A percentile compares a stretch with the other conserved stretches of the same genome.
phyloP scores from a whole-genome alignment of 768 basidiomycete species.

The Tremella mesenterica region DNA sequence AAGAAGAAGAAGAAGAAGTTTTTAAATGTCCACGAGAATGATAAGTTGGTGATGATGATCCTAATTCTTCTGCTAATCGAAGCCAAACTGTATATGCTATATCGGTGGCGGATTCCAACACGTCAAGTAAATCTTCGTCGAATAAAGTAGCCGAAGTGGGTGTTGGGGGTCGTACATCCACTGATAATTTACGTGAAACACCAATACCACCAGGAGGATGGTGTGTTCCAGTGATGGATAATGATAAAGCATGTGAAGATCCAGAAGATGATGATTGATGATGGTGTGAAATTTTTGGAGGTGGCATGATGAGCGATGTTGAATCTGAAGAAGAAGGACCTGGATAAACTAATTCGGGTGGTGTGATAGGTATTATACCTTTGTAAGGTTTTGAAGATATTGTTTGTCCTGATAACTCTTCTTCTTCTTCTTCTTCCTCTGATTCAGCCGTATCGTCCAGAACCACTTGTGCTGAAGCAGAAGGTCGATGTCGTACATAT shows the following conservation, averaged over 20 bases:
- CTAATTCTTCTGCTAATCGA: conserved; percentile 64
- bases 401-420: not conserved
- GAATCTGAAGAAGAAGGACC: conserved; percentile 14
- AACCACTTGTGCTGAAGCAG: conserved; percentile 15
- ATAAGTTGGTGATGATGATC: conserved; percentile 13
- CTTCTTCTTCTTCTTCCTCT: conserved; percentile 18
- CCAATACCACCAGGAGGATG: no score
- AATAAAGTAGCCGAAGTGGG: conserved; percentile 56
- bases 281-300: conserved; percentile 12
- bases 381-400: conserved; percentile 2
- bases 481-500: conserved; percentile 24
- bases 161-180: conserved; percentile 43
- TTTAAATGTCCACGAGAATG: conserved; percentile 13
- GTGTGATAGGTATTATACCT: conserved; percentile 9
- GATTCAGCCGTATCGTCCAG: conserved; percentile 16
- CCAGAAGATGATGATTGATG: conserved; percentile 44
- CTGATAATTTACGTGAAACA: conserved; percentile 37
- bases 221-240: no score
- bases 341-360: conserved; percentile 12
- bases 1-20: conserved; percentile 9
- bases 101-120: conserved; percentile 68
- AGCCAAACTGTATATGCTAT: conserved; percentile 75
- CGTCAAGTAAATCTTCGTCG: conserved; percentile 68
- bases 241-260: conserved; percentile 44
- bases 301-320: conserved; percentile 45